Base-by-base conservation (phyloP, 352 stramenopile species). In the Phytophthora sp. region DNA sequence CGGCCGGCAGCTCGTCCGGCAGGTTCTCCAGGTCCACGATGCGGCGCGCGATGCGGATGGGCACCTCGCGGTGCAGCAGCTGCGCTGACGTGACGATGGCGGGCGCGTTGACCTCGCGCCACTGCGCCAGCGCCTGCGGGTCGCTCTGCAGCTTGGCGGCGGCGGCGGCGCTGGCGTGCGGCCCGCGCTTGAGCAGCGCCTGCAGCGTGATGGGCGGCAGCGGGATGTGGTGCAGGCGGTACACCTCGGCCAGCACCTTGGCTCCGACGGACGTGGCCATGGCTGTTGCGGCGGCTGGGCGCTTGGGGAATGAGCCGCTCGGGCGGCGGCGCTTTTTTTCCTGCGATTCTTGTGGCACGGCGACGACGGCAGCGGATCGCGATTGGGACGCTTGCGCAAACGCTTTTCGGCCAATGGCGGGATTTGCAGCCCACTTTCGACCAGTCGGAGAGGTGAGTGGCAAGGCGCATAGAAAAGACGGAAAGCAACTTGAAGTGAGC, bases 11-110 rank as follows among this genome's bases (percentile, higher is more conserved):
- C 15, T 87, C 81, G 32, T 81, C 80, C 35, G 85, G 83, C 34
- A 94, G 58, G 59, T 92, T 94, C 63, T 94, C 86, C 6, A 94
- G 66, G 66, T 94, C 86, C 34, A 94, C 86, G 43, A 94, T 91
- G 38, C 86, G 86, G 11, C 86, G 79, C 21, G 85, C 83, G 44
- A 94, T 72, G 15, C 85, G 85, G 65, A 94, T 94, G 17, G 85
- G 85, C 38, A 89, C 85, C 49, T 94, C 83, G 31, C 77, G 79
- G 54, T 94, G 85, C 65, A 94, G 67, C 20, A 89, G 62, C 59
- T 92, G 83, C 62, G 82, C 85, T 38, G 83, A 92, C 71, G 84
- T 87, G 38, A 94, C 78, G 51, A 94, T 92, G 45, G 76, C 62
- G 48, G 79, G 79, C 5, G 74, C 76, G 55, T 94, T 91, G 51